These are phyloP conservation scores for Anthracocystis panici-leucophaei DNA, from an alignment of 1,284 basidiomycete species.

Conservation along the genomic window DNA sequence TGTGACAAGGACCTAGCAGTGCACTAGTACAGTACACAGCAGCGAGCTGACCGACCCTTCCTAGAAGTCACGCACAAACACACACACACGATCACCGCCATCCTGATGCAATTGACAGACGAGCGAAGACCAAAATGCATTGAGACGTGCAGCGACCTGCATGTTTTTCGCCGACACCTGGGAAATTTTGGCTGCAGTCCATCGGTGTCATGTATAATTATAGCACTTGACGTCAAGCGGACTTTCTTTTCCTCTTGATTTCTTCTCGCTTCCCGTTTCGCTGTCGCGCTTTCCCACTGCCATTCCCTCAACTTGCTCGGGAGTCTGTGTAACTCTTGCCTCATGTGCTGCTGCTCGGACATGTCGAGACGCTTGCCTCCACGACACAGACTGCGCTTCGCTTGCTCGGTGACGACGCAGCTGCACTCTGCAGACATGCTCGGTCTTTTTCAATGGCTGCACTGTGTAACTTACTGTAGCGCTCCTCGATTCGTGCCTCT, in stretches of 20 bases:
- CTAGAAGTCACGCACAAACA: background rate
- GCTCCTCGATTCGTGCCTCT: no score
- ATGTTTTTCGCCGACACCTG: constrained; percentile 31
- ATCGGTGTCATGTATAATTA: constrained; percentile 7
- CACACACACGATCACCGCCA: background rate
- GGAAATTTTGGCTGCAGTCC: constrained; percentile 6
- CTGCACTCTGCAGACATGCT: constrained; percentile 2
- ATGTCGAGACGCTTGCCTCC: background rate
- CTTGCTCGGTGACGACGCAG: constrained; percentile 9
- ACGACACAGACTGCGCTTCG: background rate
- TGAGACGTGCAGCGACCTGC: constrained; percentile 34
- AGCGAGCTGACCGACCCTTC: no score
- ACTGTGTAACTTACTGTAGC: no score
- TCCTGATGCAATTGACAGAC: background rate
- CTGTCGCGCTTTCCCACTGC: background rate
- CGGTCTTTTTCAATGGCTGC: background rate
- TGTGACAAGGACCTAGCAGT: no score
- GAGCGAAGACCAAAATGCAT: background rate
- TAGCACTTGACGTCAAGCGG: constrained; percentile 26
- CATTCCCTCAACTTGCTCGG: background rate
- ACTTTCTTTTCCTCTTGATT: constrained; percentile 6
- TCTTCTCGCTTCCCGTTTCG: constrained; percentile 3
- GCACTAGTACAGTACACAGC: no score
- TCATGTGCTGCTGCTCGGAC: constrained; percentile 15
- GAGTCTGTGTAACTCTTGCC: no score